Base-by-base conservation (phyloP, 2,329 filamentous ascomycete species). In the Talaromyces verruculosus region DNA sequence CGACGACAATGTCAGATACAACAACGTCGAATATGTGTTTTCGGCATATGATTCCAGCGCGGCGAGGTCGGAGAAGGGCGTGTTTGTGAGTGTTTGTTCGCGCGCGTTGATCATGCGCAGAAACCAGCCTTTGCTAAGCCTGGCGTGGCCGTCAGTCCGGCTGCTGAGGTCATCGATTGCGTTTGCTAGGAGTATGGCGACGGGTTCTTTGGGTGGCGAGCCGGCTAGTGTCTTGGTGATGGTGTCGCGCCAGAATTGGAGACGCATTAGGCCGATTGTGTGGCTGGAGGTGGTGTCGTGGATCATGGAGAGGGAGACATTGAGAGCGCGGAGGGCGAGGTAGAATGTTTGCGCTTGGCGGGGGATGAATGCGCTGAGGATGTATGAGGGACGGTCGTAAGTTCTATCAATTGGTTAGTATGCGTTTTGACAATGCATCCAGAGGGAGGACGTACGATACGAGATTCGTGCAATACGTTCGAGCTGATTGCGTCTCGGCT, bases 231-330 rank as follows among this genome's bases (percentile, higher is more conserved):
- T 90, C 68, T 89, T 89, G 63, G 89, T 86, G 61, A 99, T 82
- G 4, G 91, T 88, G 72, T 98, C 93, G 60, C 91, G 88, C 91
- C 95, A 98, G 82, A 98, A 98, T 77, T 97, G 92, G 79, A 97
- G 89, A 69, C 95, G 92, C 84, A 98, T 88, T 62, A 89, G 84
- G 60, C 92, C 94, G 67, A 98, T 91, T 3, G 89, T 90, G n/a
- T 91, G 88, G 67, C 91, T 95, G 57, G 91, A 95, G 22, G 95
- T 93, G 13, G 91, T 88, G 79, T 98, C 94, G 65, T 95, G 92
- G 68, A 98, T 90, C 65, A 91, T 87, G 53, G 94, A 91, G 67
- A 97, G 87, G 77, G 97, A 94, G 72, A 98, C 86, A 76, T 99
- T 99, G 78, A 99, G 88, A 61, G 93, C 91, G 69, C 94, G 91